phyloP scores from a whole-genome alignment of 768 basidiomycete genomes.

The Xanthoconium stramineum region DNA sequence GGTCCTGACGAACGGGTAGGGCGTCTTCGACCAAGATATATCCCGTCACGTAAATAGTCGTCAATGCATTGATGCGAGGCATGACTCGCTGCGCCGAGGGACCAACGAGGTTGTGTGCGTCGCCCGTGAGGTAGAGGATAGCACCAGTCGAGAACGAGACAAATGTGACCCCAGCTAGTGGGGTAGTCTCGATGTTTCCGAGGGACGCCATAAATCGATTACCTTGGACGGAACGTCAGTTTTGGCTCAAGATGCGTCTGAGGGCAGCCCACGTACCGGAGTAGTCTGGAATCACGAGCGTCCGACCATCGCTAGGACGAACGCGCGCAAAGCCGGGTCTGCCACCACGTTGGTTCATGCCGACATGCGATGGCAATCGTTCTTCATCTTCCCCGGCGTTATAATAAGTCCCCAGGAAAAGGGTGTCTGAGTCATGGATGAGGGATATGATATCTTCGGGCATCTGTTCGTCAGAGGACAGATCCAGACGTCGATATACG shows the following conservation, averaged over 20 bases:
- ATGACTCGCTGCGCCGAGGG: constrained; percentile 42
- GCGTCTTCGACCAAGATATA: constrained; percentile 53
- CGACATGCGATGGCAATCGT: constrained; percentile 53
- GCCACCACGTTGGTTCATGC: constrained; percentile 68
- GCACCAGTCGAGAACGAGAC: constrained; percentile 51
- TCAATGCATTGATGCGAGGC: constrained; percentile 54
- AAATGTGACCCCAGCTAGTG: constrained; percentile 55
- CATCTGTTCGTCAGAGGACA: constrained; percentile 40
- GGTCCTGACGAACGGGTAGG: constrained; percentile 50
- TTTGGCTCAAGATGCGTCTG: background rate
- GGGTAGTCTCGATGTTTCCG: constrained; percentile 61
- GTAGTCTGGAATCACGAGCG: constrained; percentile 58
- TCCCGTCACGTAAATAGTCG: constrained; percentile 48
- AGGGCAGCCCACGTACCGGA: constrained; percentile 36
- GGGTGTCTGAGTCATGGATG: constrained; percentile 49
- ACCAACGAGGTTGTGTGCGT: constrained; percentile 50
- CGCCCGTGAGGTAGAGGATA: constrained; percentile 64
- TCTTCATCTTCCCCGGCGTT: constrained; percentile 35
- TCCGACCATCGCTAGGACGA: constrained; percentile 49
- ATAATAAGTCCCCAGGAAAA: constrained; percentile 58
- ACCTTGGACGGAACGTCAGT: constrained; percentile 33
- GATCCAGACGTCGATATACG: constrained; percentile 29
- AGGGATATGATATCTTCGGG: constrained; percentile 49
- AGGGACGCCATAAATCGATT: constrained; percentile 62
- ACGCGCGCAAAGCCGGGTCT: constrained; percentile 59